Conservation (phyloP, 2,329 filamentous ascomycete species). For the Trichoderma aggressivum region DNA sequence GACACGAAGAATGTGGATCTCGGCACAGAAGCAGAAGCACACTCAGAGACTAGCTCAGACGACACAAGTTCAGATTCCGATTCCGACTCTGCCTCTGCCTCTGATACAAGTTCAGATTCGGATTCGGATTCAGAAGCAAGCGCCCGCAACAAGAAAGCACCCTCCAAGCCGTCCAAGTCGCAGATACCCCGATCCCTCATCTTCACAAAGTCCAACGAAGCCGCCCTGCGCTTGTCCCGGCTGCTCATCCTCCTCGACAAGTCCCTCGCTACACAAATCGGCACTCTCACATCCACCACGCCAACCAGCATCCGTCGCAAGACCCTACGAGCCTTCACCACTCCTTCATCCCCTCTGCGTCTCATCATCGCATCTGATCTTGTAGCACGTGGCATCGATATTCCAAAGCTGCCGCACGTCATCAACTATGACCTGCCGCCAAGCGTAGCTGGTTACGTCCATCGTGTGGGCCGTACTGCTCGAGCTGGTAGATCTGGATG, state of each 20-base stretch:
- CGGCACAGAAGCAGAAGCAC: constrained; percentile 20
- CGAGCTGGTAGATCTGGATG: constrained; percentile 71
- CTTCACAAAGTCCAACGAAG: constrained; percentile 88
- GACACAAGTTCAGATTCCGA: constrained; percentile 30
- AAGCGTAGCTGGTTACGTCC: constrained; percentile 79
- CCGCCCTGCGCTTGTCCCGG: constrained; percentile 79
- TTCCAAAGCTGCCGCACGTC: constrained; percentile 75
- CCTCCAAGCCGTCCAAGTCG: constrained; percentile 5
- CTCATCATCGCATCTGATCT: constrained; percentile 89
- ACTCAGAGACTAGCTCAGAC: constrained; percentile 30
- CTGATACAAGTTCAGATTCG: constrained; percentile 36
- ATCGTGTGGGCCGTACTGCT: constrained; percentile 87
- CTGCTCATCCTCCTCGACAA: constrained; percentile 68
- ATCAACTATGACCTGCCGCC: constrained; percentile 91
- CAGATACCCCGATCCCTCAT: constrained; percentile 59
- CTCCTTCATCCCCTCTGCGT: constrained; percentile 62
- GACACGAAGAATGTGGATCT: constrained; percentile 4
- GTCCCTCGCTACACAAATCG: constrained; percentile 53
- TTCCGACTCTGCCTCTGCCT: constrained; percentile 27
- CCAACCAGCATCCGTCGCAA: constrained; percentile 68
- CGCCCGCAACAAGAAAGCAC: background rate
- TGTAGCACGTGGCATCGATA: constrained; percentile 86
- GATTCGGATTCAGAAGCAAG: constrained; percentile 30
- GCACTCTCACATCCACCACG: constrained; percentile 73
- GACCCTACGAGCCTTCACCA: constrained; percentile 64